phyloP scores from a whole-genome alignment of 495 filamentous ascomycete genomes.

The Penicillium paxilli region DNA sequence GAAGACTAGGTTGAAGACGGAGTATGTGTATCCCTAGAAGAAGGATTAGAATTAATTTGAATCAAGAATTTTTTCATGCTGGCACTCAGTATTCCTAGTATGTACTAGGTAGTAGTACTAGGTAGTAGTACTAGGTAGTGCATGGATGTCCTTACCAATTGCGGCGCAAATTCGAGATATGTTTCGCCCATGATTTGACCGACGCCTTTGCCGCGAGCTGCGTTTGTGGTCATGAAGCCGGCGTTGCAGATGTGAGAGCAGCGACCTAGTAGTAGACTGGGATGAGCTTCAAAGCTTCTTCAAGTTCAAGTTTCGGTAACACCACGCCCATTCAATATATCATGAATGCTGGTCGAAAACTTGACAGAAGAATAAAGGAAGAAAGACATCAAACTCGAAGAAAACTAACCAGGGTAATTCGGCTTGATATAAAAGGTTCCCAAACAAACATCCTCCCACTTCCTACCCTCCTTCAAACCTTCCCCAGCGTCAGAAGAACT shows the following conservation, averaged over 20 bases:
- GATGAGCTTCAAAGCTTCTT: too few relatives aligned
- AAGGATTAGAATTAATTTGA: background rate
- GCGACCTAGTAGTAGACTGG: slow-evolving; percentile 43
- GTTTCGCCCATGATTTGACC: slow-evolving; percentile 87
- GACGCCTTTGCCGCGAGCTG: slow-evolving; percentile 81
- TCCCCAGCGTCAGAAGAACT: too few relatives aligned
- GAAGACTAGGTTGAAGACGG: slow-evolving; percentile 97
- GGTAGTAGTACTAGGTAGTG: background rate
- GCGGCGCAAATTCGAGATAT: slow-evolving; percentile 91
- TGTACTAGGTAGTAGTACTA: too few relatives aligned
- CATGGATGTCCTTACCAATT: slow-evolving; percentile 55
- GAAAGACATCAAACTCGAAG: slow-evolving; percentile 1
- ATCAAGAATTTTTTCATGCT: background rate
- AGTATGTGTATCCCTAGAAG: slow-evolving; percentile 82
- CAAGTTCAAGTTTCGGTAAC: too few relatives aligned
- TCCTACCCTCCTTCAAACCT: slow-evolving; percentile 47
- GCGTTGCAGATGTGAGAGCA: slow-evolving; percentile 86
- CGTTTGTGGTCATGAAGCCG: slow-evolving; percentile 85
- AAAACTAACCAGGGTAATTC: slow-evolving; percentile 87
- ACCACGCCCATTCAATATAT: too few relatives aligned
- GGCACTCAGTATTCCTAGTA: too few relatives aligned
- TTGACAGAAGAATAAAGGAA: too few relatives aligned
- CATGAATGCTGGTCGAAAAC: too few relatives aligned
- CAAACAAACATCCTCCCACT: slow-evolving; percentile 83
- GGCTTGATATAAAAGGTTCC: slow-evolving; percentile 98